Conservation (phyloP, 306 rosid genomes). For the Neltuma alba region DNA sequence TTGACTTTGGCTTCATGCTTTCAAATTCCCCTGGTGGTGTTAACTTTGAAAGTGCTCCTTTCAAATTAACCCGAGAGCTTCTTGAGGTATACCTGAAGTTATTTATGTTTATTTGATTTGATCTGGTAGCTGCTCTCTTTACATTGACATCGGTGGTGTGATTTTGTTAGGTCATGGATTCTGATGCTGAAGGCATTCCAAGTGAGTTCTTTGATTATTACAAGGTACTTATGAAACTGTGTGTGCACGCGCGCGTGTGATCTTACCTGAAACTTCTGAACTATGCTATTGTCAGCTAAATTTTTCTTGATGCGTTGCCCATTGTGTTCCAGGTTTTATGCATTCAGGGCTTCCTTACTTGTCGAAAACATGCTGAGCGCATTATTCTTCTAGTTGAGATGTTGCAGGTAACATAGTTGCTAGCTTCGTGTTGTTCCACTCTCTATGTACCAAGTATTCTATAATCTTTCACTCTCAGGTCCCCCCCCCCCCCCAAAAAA, state of each 20-base stretch:
- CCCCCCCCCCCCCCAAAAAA: too few relatives aligned
- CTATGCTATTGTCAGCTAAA: slow-evolving; percentile 28
- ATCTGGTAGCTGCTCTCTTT: slow-evolving; percentile 11
- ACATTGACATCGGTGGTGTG: slow-evolving; percentile 22
- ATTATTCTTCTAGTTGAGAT: slow-evolving; percentile 96
- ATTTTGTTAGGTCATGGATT: slow-evolving; percentile 89
- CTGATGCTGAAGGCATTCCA: slow-evolving; percentile 98
- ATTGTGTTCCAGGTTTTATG: slow-evolving; percentile 75
- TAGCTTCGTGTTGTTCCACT: slow-evolving; percentile 10
- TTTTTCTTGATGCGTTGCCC: slow-evolving; percentile 30
- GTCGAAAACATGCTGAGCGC: slow-evolving; percentile 98
- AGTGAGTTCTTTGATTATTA: slow-evolving; percentile 98
- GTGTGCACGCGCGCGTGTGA: too few relatives aligned
- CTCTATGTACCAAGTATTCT: slow-evolving; percentile 6
- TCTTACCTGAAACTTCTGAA: slow-evolving; percentile 12
- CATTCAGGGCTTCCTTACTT: slow-evolving; percentile 99
- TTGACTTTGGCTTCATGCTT: slow-evolving; percentile 98
- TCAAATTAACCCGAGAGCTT: slow-evolving; percentile 93
- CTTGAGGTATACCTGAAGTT: slow-evolving; percentile 69
- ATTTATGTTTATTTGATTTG: slow-evolving; percentile 23
- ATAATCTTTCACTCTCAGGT: slow-evolving; percentile 11
- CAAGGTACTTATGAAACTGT: slow-evolving; percentile 55
- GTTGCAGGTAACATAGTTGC: slow-evolving; percentile 77
- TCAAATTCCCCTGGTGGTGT: slow-evolving; percentile 98
- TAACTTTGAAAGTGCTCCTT: slow-evolving; percentile 98